phyloP scores from a whole-genome alignment of 305 asterid genomes.

The Fraxinus dipetala region DNA sequence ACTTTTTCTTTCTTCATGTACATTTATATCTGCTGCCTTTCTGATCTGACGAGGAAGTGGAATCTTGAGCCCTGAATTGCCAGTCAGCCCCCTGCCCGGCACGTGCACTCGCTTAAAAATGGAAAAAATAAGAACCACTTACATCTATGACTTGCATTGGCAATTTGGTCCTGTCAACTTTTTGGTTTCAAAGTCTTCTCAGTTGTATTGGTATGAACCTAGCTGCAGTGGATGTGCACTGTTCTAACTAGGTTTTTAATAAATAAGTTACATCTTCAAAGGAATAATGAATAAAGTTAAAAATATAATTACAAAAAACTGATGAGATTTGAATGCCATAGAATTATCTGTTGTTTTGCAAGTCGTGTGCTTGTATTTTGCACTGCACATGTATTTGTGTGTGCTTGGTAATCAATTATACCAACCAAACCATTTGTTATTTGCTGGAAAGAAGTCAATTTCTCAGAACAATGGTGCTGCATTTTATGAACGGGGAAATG shows the following conservation, averaged over 20 bases:
- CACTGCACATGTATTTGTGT: not conserved
- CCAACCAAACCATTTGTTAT: not conserved
- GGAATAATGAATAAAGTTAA: not conserved
- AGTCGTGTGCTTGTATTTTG: not conserved
- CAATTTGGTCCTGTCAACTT: not conserved
- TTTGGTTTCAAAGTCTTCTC: not conserved
- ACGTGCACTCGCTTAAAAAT: not conserved
- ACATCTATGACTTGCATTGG: not conserved
- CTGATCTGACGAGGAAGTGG: conserved; percentile 5
- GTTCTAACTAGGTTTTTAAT: not conserved
- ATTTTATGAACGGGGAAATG: not conserved
- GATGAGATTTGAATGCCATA: not conserved
- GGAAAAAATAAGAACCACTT: not conserved
- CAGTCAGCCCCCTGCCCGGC: not conserved
- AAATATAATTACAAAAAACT: not conserved
- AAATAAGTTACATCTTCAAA: not conserved
- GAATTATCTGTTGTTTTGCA: not conserved
- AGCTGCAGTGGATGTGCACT: not conserved
- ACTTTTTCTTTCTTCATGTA: conserved; percentile 7
- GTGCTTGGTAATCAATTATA: not conserved
- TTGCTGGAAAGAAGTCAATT: not conserved
- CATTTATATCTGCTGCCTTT: conserved; percentile 11
- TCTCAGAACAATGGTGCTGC: not conserved
- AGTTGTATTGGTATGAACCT: conserved; percentile 1
- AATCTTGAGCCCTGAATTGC: not conserved